Percentiles rank a stretch among this genome's conserved stretches.
Evolutionary conservation across 2,329 filamentous ascomycete species (phyloP).

Genomic region (Albifimbria verrucaria): DNA sequence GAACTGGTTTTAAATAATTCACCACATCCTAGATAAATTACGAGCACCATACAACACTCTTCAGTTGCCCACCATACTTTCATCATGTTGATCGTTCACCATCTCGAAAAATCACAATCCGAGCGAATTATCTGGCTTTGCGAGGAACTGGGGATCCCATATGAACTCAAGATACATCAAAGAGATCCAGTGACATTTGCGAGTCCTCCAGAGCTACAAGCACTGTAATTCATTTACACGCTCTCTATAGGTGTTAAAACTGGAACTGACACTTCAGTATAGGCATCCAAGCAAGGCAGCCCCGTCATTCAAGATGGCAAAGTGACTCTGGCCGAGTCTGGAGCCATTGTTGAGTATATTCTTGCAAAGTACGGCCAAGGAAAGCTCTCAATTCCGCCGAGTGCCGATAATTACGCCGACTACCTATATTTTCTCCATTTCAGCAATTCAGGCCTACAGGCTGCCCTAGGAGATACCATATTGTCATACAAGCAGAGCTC

Average conservation of each 20-base stretch:
- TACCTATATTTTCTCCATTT: slow-evolving; percentile 67
- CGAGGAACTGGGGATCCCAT: slow-evolving; percentile 59
- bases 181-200: slow-evolving; percentile 12
- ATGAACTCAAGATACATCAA: slow-evolving; percentile 28
- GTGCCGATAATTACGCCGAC: slow-evolving; percentile 49
- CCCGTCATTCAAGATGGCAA: slow-evolving; percentile 58
- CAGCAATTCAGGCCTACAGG: slow-evolving; percentile 42
- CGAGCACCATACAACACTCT: too few species aligned
- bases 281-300: slow-evolving; percentile 51
- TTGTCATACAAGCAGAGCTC: slow-evolving; percentile 24
- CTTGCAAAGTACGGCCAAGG: slow-evolving; percentile 49
- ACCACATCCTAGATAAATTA: too few species aligned
- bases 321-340: slow-evolving; percentile 55
- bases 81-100: slow-evolving; percentile 49
- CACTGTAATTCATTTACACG: not conserved
- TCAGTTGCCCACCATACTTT: too few species aligned
- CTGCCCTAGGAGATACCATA: slow-evolving; percentile 34
- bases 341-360: slow-evolving; percentile 62
- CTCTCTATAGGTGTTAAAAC: not conserved
- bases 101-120: slow-evolving; percentile 57
- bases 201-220: slow-evolving; percentile 16
- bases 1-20: too few species aligned
- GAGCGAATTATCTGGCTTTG: slow-evolving; percentile 63
- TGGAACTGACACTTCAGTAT: not conserved
- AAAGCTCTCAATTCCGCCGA: slow-evolving; percentile 41